Percentiles rank a stretch among this genome's conserved stretches.
Evolutionary conservation across 1,139 yeast species (phyloP).

Genomic region (Hansenula lynferdii): DNA sequence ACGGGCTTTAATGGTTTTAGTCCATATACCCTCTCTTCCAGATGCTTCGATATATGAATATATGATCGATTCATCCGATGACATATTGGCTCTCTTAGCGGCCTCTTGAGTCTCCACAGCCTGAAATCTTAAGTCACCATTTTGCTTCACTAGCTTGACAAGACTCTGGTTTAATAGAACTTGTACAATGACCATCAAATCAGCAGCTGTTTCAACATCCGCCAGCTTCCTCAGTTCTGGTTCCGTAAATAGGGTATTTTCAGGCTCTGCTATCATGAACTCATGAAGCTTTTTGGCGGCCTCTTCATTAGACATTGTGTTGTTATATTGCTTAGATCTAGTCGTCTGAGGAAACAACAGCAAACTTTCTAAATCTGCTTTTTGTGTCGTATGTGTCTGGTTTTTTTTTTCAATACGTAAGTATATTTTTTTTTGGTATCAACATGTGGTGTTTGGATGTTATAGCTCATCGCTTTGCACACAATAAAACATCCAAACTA

Average conservation of each 20-base stretch:
- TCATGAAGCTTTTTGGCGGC: conserved; percentile 15
- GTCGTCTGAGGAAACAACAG: too few species aligned
- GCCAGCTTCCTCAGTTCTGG: conserved; percentile 16
- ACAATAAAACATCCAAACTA: too few species aligned
- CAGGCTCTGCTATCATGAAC: conserved; percentile 16
- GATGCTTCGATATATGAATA: conserved; percentile 89
- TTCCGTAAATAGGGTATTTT: conserved; percentile 14
- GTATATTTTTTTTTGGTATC: too few species aligned
- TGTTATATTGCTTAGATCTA: too few species aligned
- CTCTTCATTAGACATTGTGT: background rate
- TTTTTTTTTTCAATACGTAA: too few species aligned
- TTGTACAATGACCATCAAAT: conserved; percentile 58
- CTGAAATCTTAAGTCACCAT: conserved; percentile 65
- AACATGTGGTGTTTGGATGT: too few species aligned
- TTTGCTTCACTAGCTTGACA: conserved; percentile 62
- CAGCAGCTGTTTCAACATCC: conserved; percentile 24
- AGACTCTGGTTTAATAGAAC: conserved; percentile 60
- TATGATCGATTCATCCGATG: conserved; percentile 85
- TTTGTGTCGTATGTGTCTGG: too few species aligned
- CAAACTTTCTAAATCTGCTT: too few species aligned
- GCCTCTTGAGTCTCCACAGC: conserved; percentile 69
- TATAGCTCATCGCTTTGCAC: too few species aligned
- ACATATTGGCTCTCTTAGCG: conserved; percentile 65
- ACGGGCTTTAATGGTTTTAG: conserved; percentile 84
- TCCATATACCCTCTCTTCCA: conserved; percentile 96